Conservation (phyloP, 129 eudicot genomes). For the Tagetes patula region DNA sequence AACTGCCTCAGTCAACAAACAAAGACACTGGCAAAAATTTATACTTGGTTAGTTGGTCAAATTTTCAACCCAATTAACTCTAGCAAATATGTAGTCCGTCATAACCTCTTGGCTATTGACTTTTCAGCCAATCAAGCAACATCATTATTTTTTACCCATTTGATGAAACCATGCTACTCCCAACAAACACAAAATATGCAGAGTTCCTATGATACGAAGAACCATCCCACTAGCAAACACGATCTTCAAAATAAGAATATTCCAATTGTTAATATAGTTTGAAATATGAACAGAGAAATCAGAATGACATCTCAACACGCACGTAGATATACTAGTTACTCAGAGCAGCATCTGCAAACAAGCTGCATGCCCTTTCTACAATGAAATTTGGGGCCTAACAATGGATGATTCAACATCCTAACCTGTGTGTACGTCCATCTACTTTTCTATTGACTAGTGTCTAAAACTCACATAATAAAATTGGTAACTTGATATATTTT, state of each 20-base stretch:
- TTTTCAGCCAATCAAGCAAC: neutral
- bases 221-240: neutral
- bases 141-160: neutral
- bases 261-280: neutral
- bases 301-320: neutral
- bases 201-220: neutral
- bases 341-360: slow-evolving; percentile 46
- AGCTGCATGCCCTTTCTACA: slow-evolving; percentile 25
- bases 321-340: neutral
- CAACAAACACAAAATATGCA: neutral
- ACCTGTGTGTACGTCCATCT: neutral
- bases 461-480: slow-evolving; percentile 18
- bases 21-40: neutral
- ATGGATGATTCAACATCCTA: slow-evolving; percentile 17
- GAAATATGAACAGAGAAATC: neutral
- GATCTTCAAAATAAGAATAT: neutral
- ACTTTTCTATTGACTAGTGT: neutral
- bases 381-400: slow-evolving; percentile 57
- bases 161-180: neutral
- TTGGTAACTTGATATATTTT: slow-evolving; percentile 46
- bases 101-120: neutral
- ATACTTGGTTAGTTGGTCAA: neutral
- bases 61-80: neutral
- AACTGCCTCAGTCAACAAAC: neutral
- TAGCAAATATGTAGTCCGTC: neutral